Base-by-base conservation (phyloP, 805 yeast species). In the Teunomyces funiuensis region DNA sequence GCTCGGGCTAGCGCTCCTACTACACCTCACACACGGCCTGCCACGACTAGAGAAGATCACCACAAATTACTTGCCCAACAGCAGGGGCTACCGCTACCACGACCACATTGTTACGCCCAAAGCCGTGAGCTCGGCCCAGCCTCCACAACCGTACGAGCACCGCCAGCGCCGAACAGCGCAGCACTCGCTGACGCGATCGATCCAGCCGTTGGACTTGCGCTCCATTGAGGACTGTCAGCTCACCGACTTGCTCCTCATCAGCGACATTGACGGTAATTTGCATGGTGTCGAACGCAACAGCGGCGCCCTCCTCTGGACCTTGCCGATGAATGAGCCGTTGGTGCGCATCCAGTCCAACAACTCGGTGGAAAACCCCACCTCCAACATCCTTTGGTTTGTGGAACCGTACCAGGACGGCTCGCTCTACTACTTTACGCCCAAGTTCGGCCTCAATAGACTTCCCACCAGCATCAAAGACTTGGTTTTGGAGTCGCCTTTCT, bases 341-440 rank as follows among this genome's bases (percentile, higher is more conserved):
- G 87, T 85, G 8, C 61, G 65, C 22, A 72, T 70, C 5, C 61
- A 51, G 45, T 49, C 65, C 13, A 61, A 61, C 41, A 47, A 38
- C 18, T 40, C 52, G 6, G 31, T 36, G 28, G 44, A 58, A 43
- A 51, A 40, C 27, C 20, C 55, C 8, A 52, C 46, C 6, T 46
- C 63, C 5, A 66, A 66, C 46, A 57, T 65, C 39, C 77, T 83
- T 0, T 86, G 97, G 91, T 82, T 91, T 39, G 91, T 93, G 1
- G 99, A 93, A 52, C 98, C 98, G 0, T 77, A 75, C 49, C 83
- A 82, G 4, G 96, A 86, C 43, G 99, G 99, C 1, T 69, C 83
- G 0, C 69, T 93, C 3, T 90, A 83, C 60, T 88, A 82, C 57
- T 91, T 91, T 62, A 82, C 86, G 11, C 80, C 82, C 13, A 78